These are phyloP conservation scores for Zymoseptoria passerinii DNA, from an alignment of 2,329 filamentous ascomycete genomes.

Conservation along the genomic window DNA sequence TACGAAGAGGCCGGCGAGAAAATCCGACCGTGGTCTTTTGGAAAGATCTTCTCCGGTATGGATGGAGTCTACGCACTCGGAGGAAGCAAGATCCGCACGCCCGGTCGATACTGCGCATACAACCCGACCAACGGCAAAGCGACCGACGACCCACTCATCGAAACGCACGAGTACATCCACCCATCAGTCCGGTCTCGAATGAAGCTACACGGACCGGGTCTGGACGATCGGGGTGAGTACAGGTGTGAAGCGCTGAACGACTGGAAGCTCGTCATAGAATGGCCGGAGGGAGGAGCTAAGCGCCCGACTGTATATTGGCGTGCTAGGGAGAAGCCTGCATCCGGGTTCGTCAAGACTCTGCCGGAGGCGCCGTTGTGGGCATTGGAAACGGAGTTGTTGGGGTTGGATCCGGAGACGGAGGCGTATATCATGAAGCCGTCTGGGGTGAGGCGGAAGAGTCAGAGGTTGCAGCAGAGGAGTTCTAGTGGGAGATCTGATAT, in stretches of 20 bases:
- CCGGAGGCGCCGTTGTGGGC: slow-evolving; percentile 40
- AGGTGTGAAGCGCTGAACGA: slow-evolving; percentile 36
- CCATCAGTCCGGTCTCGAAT: slow-evolving; percentile 40
- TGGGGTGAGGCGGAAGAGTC: slow-evolving; percentile 13
- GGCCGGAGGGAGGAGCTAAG: slow-evolving; percentile 27
- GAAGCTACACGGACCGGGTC: slow-evolving; percentile 39
- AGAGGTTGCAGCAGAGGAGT: background rate
- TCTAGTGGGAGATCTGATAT: background rate
- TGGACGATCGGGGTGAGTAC: slow-evolving; percentile 39
- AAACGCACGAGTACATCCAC: slow-evolving; percentile 47
- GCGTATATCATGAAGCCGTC: slow-evolving; percentile 30
- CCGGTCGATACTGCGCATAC: slow-evolving; percentile 40
- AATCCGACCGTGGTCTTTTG: slow-evolving; percentile 42
- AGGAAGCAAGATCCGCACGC: slow-evolving; percentile 38
- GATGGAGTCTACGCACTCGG: slow-evolving; percentile 41
- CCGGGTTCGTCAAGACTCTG: slow-evolving; percentile 32
- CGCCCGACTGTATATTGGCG: slow-evolving; percentile 39
- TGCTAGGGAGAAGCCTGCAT: slow-evolving; percentile 27
- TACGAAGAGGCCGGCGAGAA: slow-evolving; percentile 36
- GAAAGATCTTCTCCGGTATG: slow-evolving; percentile 39
- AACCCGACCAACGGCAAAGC: slow-evolving; percentile 36
- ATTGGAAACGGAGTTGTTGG: slow-evolving; percentile 36
- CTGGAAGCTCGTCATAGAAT: slow-evolving; percentile 42
- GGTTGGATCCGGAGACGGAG: slow-evolving; percentile 36
- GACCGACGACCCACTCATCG: slow-evolving; percentile 37